phyloP scores from a whole-genome alignment of 306 rosid genomes.

The Mimosa pudica region DNA sequence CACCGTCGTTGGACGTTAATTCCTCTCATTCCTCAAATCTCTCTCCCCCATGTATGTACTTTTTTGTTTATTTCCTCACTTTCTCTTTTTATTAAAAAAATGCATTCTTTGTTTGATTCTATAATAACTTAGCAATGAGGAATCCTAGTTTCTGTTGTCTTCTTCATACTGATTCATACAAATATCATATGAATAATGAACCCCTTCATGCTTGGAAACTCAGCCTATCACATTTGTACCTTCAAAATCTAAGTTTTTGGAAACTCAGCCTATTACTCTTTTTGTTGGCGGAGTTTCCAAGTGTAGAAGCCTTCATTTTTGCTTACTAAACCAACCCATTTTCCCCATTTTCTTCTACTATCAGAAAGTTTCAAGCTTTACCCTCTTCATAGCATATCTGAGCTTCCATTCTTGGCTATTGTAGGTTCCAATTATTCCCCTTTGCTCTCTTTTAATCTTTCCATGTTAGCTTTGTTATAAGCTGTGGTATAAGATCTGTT shows the following conservation, averaged over 20 bases:
- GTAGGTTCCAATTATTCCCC: not conserved
- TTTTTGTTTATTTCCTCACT: no score
- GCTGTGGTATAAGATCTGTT: constrained; percentile 27
- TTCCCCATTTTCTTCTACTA: not conserved
- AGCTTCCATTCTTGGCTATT: constrained; percentile 22
- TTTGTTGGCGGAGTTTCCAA: constrained; percentile 44
- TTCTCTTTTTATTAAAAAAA: no score
- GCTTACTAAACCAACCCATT: constrained; percentile 16
- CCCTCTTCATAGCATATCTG: not conserved
- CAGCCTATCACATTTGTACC: no score
- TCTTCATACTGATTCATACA: no score
- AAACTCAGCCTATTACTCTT: not conserved
- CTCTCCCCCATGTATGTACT: no score
- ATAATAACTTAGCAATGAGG: no score
- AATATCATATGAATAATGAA: no score
- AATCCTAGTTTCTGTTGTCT: no score
- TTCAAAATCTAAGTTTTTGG: not conserved
- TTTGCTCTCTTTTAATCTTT: constrained; percentile 2
- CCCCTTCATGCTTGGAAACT: no score
- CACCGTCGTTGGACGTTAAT: no score
- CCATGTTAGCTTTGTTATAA: not conserved
- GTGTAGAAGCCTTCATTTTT: not conserved
- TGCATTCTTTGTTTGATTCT: no score
- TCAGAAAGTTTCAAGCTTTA: not conserved
- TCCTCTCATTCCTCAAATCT: no score